Percentiles rank a stretch among this genome's conserved stretches.
Evolutionary conservation across 1,139 yeast species (phyloP).

Genomic region (Scheffersomyces lignicola): DNA sequence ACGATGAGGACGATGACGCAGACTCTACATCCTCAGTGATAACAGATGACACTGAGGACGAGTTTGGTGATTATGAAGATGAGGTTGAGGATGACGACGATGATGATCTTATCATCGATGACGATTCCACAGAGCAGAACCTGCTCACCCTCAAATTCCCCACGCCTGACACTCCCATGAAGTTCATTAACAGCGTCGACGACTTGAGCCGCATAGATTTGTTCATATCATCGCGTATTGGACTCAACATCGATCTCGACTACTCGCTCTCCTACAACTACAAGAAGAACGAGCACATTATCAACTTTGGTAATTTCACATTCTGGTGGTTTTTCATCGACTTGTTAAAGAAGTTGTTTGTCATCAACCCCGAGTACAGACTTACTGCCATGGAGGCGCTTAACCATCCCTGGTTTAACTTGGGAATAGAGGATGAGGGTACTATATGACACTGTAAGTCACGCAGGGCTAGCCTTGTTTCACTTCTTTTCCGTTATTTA

Average conservation of each 20-base stretch:
- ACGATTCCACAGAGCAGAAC: constrained; percentile 24
- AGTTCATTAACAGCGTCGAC: constrained; percentile 53
- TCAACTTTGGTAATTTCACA: constrained; percentile 54
- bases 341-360: constrained; percentile 58
- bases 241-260: constrained; percentile 43
- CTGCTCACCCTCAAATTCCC: constrained; percentile 38
- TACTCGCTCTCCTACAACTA: constrained; percentile 42
- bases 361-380: constrained; percentile 63
- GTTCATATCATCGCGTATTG: constrained; percentile 40
- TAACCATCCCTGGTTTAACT: constrained; percentile 75
- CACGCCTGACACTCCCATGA: constrained; percentile 37
- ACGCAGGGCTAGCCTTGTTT: no score
- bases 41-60: constrained; percentile 12
- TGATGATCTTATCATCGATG: constrained; percentile 32
- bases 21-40: neutral
- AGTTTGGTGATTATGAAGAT: constrained; percentile 16
- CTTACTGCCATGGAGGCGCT: constrained; percentile 69
- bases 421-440: constrained; percentile 80
- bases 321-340: constrained; percentile 81
- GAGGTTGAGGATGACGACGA: constrained; percentile 24
- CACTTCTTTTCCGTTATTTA: constrained; percentile 4
- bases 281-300: constrained; percentile 39
- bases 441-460: constrained; percentile 32
- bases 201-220: constrained; percentile 53
- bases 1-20: constrained; percentile 13